phyloP scores from a whole-genome alignment of 257 asterid genomes.

The Ligustrum vulgare region DNA sequence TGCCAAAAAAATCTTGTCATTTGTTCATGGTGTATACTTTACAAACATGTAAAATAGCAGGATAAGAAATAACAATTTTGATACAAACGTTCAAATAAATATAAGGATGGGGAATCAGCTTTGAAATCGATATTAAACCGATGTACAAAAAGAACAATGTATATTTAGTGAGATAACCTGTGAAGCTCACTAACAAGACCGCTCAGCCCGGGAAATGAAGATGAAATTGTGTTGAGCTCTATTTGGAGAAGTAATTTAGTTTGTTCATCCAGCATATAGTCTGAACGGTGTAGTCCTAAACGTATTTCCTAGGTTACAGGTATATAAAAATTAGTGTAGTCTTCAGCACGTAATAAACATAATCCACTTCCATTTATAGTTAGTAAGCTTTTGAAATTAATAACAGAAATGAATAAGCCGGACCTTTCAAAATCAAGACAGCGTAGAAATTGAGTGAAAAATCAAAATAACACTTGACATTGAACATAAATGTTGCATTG shows the following conservation, averaged over 20 bases:
- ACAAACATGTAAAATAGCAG: neutral
- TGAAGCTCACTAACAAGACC: constrained; percentile 91
- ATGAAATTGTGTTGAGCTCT: constrained; percentile 96
- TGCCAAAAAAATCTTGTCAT: neutral
- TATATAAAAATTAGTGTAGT: constrained; percentile 25
- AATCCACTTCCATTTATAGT: constrained; percentile 17
- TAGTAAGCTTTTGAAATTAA: constrained; percentile 8
- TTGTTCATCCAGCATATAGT: constrained; percentile 92
- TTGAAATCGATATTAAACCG: neutral
- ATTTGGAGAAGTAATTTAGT: constrained; percentile 90
- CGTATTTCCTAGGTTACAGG: constrained; percentile 70
- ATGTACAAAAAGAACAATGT: constrained; percentile 17
- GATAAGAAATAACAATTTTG: neutral
- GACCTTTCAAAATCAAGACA: constrained; percentile 14
- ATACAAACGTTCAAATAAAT: neutral
- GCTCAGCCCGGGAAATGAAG: constrained; percentile 92
- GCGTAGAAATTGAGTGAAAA: constrained; percentile 4
- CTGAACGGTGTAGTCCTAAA: constrained; percentile 94
- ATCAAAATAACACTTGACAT: neutral
- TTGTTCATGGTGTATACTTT: neutral
- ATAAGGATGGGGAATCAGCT: constrained; percentile 8
- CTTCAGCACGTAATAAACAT: constrained; percentile 13
- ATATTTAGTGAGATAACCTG: constrained; percentile 57
- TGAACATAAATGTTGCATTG: constrained; percentile 4
- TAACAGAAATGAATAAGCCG: constrained; percentile 2